These are phyloP conservation scores for Irpex lacteus DNA, from an alignment of 1,284 basidiomycete genomes.

Conservation along the genomic window DNA sequence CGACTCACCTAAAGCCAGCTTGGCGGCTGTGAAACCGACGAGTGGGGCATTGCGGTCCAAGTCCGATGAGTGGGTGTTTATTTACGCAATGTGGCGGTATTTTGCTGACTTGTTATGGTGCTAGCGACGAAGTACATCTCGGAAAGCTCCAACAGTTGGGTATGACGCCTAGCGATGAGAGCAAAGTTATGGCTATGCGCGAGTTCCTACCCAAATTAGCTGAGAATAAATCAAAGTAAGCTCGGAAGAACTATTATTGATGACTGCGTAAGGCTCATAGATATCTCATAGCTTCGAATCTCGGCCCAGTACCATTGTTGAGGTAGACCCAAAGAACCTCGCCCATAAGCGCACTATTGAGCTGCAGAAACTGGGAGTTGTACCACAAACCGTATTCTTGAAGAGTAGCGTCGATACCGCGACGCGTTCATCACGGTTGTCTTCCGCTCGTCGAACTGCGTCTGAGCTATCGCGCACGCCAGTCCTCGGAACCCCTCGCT, in stretches of 20 bases:
- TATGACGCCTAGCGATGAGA: conserved; percentile 77
- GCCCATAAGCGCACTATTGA: conserved; percentile 48
- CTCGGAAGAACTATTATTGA: conserved; percentile 6
- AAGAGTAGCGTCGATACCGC: conserved; percentile 50
- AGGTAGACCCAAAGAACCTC: conserved; percentile 60
- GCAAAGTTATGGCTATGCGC: conserved; percentile 80
- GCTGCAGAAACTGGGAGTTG: conserved; percentile 83
- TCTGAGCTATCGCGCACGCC: conserved; percentile 39
- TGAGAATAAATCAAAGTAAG: conserved; percentile 58
- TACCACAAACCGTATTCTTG: conserved; percentile 94
- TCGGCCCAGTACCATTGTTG: conserved; percentile 56
- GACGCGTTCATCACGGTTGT: conserved; percentile 33
- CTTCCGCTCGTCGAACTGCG: conserved; percentile 34
- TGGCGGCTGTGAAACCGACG: conserved; percentile 56
- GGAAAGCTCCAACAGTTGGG: conserved; percentile 77
- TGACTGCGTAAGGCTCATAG: background rate
- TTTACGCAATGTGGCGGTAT: background rate
- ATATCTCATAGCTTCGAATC: conserved; percentile 52
- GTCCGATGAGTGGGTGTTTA: conserved; percentile 64
- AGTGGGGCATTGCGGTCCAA: conserved; percentile 48
- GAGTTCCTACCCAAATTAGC: conserved; percentile 88
- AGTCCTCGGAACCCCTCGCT: conserved; percentile 43
- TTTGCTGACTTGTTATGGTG: conserved; percentile 12
- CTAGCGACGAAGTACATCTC: conserved; percentile 74
- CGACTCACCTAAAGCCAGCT: conserved; percentile 68